phyloP scores from a whole-genome alignment of 495 filamentous ascomycete species.

The Penicillium paxilli region DNA sequence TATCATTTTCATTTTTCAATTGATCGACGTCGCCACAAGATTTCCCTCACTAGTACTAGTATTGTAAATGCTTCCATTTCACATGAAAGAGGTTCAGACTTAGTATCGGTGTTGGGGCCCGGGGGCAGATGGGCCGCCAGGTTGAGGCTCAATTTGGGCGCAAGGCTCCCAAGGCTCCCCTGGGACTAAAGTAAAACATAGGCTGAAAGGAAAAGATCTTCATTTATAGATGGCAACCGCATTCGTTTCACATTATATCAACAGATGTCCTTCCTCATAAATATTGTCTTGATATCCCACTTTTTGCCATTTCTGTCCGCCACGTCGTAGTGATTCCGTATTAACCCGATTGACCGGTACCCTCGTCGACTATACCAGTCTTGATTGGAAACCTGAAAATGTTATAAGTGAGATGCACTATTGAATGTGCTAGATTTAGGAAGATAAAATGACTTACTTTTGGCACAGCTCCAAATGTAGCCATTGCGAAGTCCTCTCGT shows the following conservation, averaged over 20 bases:
- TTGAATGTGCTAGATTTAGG: neutral
- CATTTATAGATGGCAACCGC: no score
- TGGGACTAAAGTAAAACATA: neutral
- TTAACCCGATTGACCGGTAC: slow-evolving; percentile 12
- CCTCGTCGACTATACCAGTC: slow-evolving; percentile 21
- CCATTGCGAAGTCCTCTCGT: slow-evolving; percentile 22
- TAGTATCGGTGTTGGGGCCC: no score
- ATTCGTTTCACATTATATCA: neutral
- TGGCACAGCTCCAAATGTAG: slow-evolving; percentile 13
- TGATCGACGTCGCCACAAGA: neutral
- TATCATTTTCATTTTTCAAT: neutral
- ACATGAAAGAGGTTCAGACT: no score
- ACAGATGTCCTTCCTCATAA: slow-evolving; percentile 26
- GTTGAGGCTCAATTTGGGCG: no score
- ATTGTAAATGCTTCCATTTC: neutral
- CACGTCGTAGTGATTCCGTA: slow-evolving; percentile 15
- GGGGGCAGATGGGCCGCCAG: no score
- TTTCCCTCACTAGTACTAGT: neutral
- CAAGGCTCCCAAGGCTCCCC: no score
- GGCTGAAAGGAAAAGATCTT: neutral
- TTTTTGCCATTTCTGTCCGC: slow-evolving; percentile 14
- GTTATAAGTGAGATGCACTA: neutral
- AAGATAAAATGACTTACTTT: slow-evolving; percentile 15
- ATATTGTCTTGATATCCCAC: slow-evolving; percentile 21
- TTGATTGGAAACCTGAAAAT: slow-evolving; percentile 7